These are phyloP conservation scores for Leptographium lundbergii DNA, from an alignment of 2,329 filamentous ascomycete species.

Conservation along the genomic window DNA sequence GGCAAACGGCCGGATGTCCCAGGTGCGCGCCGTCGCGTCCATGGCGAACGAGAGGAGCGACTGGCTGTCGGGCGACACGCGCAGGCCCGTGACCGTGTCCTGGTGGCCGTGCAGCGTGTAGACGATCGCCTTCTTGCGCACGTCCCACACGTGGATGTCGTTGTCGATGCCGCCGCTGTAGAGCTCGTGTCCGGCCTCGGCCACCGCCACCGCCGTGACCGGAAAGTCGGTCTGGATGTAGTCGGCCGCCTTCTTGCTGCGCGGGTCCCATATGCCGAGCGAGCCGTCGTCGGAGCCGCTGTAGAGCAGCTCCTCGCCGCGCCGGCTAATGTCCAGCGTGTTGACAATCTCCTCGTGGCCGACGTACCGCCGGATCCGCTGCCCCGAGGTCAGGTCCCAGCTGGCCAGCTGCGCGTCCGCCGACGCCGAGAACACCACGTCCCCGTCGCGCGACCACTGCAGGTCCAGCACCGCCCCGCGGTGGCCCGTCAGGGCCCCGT, in stretches of 20 bases:
- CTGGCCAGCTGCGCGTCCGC: conserved; percentile 88
- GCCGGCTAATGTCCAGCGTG: conserved; percentile 71
- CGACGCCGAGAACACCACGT: conserved; percentile 81
- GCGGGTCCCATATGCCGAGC: conserved; percentile 91
- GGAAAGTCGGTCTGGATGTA: conserved; percentile 87
- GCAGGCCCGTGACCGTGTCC: conserved; percentile 82
- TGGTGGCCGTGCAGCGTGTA: conserved; percentile 84
- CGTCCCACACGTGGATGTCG: conserved; percentile 92
- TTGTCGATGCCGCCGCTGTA: conserved; percentile 95
- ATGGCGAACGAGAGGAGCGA: conserved; percentile 83
- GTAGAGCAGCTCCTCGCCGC: conserved; percentile 81
- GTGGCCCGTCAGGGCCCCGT: conserved; percentile 77
- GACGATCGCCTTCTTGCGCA: conserved; percentile 78
- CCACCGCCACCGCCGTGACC: conserved; percentile 80
- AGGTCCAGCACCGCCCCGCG: conserved; percentile 83
- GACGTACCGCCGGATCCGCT: conserved; percentile 78
- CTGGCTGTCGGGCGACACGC: conserved; percentile 88
- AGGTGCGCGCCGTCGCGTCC: conserved; percentile 86
- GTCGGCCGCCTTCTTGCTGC: conserved; percentile 76
- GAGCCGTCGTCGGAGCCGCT: conserved; percentile 89
- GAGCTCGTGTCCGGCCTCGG: conserved; percentile 88
- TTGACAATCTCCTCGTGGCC: conserved; percentile 97
- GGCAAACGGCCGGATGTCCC: conserved; percentile 93
- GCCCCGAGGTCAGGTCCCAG: conserved; percentile 90
- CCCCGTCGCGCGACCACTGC: conserved; percentile 92